A percentile compares a stretch with the other conserved stretches of the same genome.
phyloP scores from a whole-genome alignment of 1,284 basidiomycete species.

The Boletellus deceptivus region DNA sequence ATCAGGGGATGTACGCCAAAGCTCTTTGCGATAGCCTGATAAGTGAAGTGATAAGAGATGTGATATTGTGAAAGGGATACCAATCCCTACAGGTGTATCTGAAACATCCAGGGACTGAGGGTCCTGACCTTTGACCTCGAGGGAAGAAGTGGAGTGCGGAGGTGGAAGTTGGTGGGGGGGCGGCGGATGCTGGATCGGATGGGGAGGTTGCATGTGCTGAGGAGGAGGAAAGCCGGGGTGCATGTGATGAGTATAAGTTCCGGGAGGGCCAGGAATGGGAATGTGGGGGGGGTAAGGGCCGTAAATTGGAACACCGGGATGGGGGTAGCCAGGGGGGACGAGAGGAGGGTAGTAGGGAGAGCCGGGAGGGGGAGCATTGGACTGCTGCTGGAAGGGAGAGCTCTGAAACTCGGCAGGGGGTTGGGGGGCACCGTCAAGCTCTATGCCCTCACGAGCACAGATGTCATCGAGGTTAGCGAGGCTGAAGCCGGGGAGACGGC shows the following conservation, averaged over 20 bases:
- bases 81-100: constrained; percentile 50
- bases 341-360: constrained; percentile 41
- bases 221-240: constrained; percentile 53
- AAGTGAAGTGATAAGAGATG: constrained; percentile 5
- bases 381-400: constrained; percentile 30
- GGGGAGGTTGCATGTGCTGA: constrained; percentile 35
- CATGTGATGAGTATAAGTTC: constrained; percentile 51
- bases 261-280: constrained; percentile 47
- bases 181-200: constrained; percentile 34
- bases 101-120: constrained; percentile 76
- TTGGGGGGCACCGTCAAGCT: constrained; percentile 39
- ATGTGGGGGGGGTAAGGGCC: constrained; percentile 47
- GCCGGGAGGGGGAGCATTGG: constrained; percentile 34
- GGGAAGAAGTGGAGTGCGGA: constrained; percentile 21
- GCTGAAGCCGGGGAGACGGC: constrained; percentile 62
- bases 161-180: constrained; percentile 33
- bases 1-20: constrained; percentile 75
- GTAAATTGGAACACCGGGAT: constrained; percentile 39
- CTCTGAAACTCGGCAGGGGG: constrained; percentile 28
- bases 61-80: neutral
- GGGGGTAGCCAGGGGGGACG: constrained; percentile 47
- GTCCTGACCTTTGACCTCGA: constrained; percentile 66
- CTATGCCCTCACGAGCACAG: constrained; percentile 63
- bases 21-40: constrained; percentile 67
- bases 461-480: constrained; percentile 65